phyloP scores from a whole-genome alignment of 2,329 filamentous ascomycete genomes.

The Fusarium siculi region DNA sequence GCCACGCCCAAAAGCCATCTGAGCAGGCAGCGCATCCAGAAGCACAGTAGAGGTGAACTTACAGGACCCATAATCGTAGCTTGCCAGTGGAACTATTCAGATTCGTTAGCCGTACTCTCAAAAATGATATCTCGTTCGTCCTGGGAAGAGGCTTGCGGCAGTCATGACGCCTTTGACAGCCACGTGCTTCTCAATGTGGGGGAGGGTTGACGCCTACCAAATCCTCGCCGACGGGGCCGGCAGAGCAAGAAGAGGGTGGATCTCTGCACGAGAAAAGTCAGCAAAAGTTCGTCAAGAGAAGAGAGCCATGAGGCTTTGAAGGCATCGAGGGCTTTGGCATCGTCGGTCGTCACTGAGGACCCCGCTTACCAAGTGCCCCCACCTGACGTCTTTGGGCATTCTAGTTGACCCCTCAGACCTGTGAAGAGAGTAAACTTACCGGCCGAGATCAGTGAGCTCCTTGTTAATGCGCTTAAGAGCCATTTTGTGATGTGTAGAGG shows the following conservation, averaged over 20 bases:
- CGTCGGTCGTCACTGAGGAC: constrained; percentile 40
- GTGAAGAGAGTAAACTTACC: constrained; percentile 65
- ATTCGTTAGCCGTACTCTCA: constrained; percentile 39
- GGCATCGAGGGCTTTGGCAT: constrained; percentile 27
- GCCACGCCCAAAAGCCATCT: constrained; percentile 21
- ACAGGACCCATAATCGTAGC: constrained; percentile 99
- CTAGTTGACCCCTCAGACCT: constrained; percentile 41
- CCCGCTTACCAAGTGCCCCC: constrained; percentile 52
- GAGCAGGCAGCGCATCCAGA: constrained; percentile 7
- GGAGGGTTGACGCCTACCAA: constrained; percentile 75
- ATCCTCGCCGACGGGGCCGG: constrained; percentile 96
- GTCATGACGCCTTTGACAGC: constrained; percentile 29
- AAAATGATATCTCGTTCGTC: neutral
- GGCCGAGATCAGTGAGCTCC: constrained; percentile 89
- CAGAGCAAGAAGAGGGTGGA: constrained; percentile 98
- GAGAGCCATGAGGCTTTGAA: neutral
- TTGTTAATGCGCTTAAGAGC: constrained; percentile 95
- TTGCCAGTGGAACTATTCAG: constrained; percentile 96
- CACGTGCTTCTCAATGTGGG: constrained; percentile 37
- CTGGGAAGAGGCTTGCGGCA: constrained; percentile 4
- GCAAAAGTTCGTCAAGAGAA: neutral
- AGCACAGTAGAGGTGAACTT: constrained; percentile 56
- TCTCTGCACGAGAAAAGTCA: constrained; percentile 70
- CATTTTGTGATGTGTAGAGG: constrained; percentile 64
- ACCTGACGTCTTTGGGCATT: constrained; percentile 50